These are phyloP conservation scores for Phaeosphaeriaceae sp. DNA, from an alignment of 2,329 filamentous ascomycete species.

Conservation along the genomic window DNA sequence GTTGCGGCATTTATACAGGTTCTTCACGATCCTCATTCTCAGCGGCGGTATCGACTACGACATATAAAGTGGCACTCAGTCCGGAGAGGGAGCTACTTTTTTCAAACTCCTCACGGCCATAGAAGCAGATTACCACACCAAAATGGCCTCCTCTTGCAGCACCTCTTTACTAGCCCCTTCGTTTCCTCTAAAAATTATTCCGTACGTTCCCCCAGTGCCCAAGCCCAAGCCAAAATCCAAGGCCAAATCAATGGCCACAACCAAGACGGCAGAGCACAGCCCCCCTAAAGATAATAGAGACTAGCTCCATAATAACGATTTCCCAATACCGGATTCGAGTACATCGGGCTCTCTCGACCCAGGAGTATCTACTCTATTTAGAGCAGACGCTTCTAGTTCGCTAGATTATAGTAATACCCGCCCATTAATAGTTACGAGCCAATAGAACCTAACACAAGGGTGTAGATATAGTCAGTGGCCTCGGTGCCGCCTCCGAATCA, in stretches of 20 bases:
- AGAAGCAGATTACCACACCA: constrained; percentile 8
- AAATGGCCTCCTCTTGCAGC: constrained; percentile 14
- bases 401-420: constrained; percentile 13
- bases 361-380: neutral
- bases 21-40: too few species aligned
- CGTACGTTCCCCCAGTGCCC: constrained; percentile 10
- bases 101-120: neutral
- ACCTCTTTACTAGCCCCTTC: constrained; percentile 4
- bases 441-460: constrained; percentile 15
- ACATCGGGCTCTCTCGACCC: too few species aligned
- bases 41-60: constrained; percentile 4
- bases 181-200: constrained; percentile 13
- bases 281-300: constrained; percentile 4
- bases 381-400: constrained; percentile 10
- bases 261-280: constrained; percentile 11
- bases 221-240: constrained; percentile 15
- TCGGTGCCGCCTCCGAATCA: neutral
- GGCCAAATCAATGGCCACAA: constrained; percentile 10
- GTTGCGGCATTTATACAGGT: too few species aligned
- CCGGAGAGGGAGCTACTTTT: constrained; percentile 9
- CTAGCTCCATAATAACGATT: constrained; percentile 7
- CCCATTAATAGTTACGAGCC: constrained; percentile 14
- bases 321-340: constrained; percentile 8
- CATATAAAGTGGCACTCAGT: constrained; percentile 12
- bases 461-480: constrained; percentile 4